Conservation (phyloP, 2,329 filamentous ascomycete species). For the Nigrospora sphaerica region DNA sequence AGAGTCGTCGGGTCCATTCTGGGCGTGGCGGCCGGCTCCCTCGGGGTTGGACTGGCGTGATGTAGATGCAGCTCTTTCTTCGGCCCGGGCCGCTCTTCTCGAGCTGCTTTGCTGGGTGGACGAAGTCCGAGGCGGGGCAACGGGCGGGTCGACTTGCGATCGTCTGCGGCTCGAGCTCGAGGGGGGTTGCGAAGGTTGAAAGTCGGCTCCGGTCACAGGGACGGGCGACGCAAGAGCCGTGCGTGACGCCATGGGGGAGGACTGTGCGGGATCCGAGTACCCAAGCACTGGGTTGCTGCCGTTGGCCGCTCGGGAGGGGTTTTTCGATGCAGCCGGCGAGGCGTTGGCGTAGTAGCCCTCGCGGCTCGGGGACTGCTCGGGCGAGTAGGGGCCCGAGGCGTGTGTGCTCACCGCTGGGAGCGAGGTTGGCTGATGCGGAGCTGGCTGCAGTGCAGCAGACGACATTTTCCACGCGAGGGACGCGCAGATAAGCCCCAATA, state of each 20-base stretch:
- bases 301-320: slow-evolving; percentile 46
- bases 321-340: slow-evolving; percentile 45
- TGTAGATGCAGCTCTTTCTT: slow-evolving; percentile 35
- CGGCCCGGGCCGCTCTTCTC: slow-evolving; percentile 35
- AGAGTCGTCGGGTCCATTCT: slow-evolving; percentile 25
- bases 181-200: slow-evolving; percentile 21
- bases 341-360: slow-evolving; percentile 50
- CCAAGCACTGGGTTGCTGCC: slow-evolving; percentile 34
- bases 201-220: slow-evolving; percentile 31
- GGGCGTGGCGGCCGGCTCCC: slow-evolving; percentile 21
- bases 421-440: slow-evolving; percentile 45
- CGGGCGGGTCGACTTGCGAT: slow-evolving; percentile 51
- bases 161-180: slow-evolving; percentile 44
- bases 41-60: slow-evolving; percentile 24
- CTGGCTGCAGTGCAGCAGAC: slow-evolving; percentile 56
- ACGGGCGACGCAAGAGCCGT: slow-evolving; percentile 35
- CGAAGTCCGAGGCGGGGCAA: slow-evolving; percentile 75
- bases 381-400: slow-evolving; percentile 43
- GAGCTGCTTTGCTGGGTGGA: slow-evolving; percentile 56
- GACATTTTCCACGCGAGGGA: slow-evolving; percentile 43
- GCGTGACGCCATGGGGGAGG: slow-evolving; percentile 40
- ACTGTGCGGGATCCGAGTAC: slow-evolving; percentile 23
- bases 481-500: slow-evolving; percentile 12
- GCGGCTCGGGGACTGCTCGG: slow-evolving; percentile 42
- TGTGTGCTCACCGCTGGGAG: slow-evolving; percentile 37